These are phyloP conservation scores for Gastrolobium bilobum DNA, from an alignment of 306 rosid genomes.

Conservation along the genomic window DNA sequence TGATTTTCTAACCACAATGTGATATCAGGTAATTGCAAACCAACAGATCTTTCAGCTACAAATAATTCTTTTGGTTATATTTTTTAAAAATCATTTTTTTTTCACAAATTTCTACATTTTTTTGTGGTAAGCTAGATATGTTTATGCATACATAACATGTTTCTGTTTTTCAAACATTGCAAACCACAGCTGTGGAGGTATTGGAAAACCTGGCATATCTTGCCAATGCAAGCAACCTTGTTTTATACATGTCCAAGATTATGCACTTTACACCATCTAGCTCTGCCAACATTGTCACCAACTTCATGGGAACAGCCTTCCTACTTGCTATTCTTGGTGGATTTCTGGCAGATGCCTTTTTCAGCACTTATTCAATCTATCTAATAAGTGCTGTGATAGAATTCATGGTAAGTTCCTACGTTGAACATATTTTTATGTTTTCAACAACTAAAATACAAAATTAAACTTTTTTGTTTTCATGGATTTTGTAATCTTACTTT, in stretches of 20 bases:
- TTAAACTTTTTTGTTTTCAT: too few species aligned
- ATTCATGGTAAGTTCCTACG: slow-evolving; percentile 62
- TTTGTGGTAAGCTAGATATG: neutral
- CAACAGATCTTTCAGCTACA: neutral
- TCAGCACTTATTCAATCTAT: slow-evolving; percentile 72
- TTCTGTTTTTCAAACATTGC: slow-evolving; percentile 28
- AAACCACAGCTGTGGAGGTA: slow-evolving; percentile 70
- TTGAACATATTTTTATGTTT: too few species aligned
- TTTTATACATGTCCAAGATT: slow-evolving; percentile 67
- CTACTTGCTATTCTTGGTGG: slow-evolving; percentile 91
- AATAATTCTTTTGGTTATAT: neutral
- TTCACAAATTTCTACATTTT: neutral
- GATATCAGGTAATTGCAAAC: slow-evolving; percentile 11
- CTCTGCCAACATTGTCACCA: slow-evolving; percentile 78
- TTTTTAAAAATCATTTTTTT: neutral
- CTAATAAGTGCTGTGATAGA: slow-evolving; percentile 73
- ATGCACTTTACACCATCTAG: slow-evolving; percentile 77
- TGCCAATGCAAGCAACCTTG: slow-evolving; percentile 91
- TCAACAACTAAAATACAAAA: too few species aligned
- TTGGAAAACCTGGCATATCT: slow-evolving; percentile 84
- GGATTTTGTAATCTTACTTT: too few species aligned
- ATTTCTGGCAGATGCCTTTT: slow-evolving; percentile 77
- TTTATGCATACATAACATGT: neutral
- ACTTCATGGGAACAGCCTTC: slow-evolving; percentile 91
- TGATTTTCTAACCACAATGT: slow-evolving; percentile 6